Evolutionary conservation across 192 early-diverging fungal genomes (phyloP).

Genomic region (Dimargaris xerosporica): DNA sequence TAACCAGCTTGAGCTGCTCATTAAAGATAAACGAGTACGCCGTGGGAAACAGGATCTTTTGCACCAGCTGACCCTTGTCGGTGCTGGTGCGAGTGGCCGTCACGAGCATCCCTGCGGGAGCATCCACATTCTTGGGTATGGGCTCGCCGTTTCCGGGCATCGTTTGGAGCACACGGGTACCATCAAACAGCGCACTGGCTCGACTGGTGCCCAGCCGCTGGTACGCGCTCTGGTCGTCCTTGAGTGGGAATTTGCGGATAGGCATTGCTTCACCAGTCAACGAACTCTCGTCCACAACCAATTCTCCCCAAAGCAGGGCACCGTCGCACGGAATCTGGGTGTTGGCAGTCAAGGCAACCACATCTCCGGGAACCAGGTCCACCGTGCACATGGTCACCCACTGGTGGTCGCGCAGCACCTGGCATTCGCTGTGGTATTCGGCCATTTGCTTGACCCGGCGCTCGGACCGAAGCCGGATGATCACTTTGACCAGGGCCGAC

Average conservation of each 20-base stretch:
- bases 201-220: constrained; percentile 4
- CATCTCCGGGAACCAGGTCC: constrained; percentile 26
- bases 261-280: constrained; percentile 52
- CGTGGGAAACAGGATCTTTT: constrained; percentile 40
- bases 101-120: too few relatives aligned
- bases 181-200: constrained; percentile 24
- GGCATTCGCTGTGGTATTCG: constrained; percentile 20
- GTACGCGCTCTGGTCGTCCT: constrained; percentile 19
- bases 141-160: constrained; percentile 33
- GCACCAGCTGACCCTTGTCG: constrained; percentile 37
- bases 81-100: constrained; percentile 22
- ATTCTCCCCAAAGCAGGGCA: constrained; percentile 33
- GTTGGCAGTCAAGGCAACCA: constrained; percentile 12
- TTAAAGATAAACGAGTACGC: constrained; percentile 42
- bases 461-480: constrained; percentile 26
- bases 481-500: constrained; percentile 29
- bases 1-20: constrained; percentile 45
- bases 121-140: constrained; percentile 48
- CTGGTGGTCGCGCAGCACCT: constrained; percentile 26
- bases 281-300: constrained; percentile 42
- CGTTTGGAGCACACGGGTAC: constrained; percentile 35
- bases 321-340: constrained; percentile 35
- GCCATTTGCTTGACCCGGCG: constrained; percentile 30
- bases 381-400: constrained; percentile 23
- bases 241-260: constrained; percentile 41